Percentiles rank a stretch among this genome's conserved stretches.
Evolutionary conservation across 177 flowering plant species (phyloP).

Genomic region (Vitis hybrid): DNA sequence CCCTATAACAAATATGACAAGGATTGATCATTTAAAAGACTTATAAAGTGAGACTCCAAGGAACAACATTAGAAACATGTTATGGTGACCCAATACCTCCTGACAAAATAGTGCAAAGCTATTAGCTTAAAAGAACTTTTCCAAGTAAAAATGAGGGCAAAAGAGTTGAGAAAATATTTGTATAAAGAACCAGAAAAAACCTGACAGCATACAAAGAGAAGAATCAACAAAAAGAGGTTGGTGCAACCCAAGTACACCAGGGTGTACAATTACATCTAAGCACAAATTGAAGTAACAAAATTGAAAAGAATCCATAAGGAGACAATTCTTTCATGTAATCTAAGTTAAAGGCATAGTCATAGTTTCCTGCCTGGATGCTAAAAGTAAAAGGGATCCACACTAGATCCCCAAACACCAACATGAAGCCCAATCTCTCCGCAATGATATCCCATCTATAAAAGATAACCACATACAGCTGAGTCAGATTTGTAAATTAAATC

Average conservation of each 20-base stretch:
- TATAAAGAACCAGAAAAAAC: not conserved
- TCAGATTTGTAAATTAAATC: not conserved
- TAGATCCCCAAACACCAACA: constrained; percentile 97
- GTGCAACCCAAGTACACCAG: not conserved
- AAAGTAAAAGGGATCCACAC: constrained; percentile 99
- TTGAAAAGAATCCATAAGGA: not conserved
- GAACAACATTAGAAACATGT: no score
- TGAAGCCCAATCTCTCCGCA: constrained; percentile 97
- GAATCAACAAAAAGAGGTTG: not conserved
- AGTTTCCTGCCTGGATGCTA: constrained; percentile 81
- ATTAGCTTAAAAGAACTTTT: not conserved
- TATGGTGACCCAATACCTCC: no score
- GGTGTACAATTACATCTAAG: not conserved
- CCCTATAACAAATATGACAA: constrained; percentile 46
- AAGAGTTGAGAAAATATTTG: not conserved
- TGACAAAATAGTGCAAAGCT: not conserved
- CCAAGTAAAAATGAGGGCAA: not conserved
- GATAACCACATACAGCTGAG: constrained; percentile 2
- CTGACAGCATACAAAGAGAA: not conserved
- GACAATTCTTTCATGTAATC: not conserved
- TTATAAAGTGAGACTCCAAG: not conserved
- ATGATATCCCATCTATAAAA: constrained; percentile 93
- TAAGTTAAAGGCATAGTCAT: not conserved
- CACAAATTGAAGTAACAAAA: not conserved
- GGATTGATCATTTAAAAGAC: not conserved